A percentile compares a stretch with the other conserved stretches of the same genome.
phyloP scores from a whole-genome alignment of 805 yeast species.

The Ogataea methylovora region DNA sequence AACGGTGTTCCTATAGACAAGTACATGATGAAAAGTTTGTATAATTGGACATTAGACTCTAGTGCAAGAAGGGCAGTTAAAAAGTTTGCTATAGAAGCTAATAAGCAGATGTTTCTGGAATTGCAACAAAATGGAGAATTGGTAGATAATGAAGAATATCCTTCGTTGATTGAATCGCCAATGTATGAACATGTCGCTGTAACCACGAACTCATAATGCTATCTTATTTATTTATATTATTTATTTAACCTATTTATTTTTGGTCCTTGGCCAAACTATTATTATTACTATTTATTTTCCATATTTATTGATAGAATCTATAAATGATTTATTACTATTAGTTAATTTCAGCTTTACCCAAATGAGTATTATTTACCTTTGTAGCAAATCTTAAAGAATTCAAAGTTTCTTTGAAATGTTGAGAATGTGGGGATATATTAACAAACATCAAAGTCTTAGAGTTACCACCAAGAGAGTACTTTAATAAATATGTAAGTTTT shows the following conservation, averaged over 20 bases:
- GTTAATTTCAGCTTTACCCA: constrained; percentile 6
- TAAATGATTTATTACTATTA: background rate
- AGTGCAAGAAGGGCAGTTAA: constrained; percentile 27
- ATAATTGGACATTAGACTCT: constrained; percentile 36
- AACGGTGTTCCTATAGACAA: constrained; percentile 36
- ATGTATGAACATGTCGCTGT: no score
- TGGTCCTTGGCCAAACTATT: no score
- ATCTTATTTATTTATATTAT: background rate
- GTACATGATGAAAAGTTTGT: constrained; percentile 39
- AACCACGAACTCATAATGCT: background rate
- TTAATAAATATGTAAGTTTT: constrained; percentile 73
- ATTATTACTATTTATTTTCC: no score
- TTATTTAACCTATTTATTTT: no score
- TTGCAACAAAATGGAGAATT: constrained; percentile 25
- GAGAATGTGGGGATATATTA: constrained; percentile 62
- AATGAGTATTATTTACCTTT: constrained; percentile 56
- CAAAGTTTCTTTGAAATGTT: constrained; percentile 67
- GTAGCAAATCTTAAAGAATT: constrained; percentile 87
- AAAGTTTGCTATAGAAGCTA: constrained; percentile 30
- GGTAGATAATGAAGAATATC: constrained; percentile 23
- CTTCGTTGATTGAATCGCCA: constrained; percentile 9
- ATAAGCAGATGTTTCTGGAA: constrained; percentile 30
- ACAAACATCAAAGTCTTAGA: constrained; percentile 94
- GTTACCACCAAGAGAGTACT: constrained; percentile 75
- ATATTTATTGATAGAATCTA: no score